Conservation (phyloP, 164 flowering plant species). For the Vitis cinerea region DNA sequence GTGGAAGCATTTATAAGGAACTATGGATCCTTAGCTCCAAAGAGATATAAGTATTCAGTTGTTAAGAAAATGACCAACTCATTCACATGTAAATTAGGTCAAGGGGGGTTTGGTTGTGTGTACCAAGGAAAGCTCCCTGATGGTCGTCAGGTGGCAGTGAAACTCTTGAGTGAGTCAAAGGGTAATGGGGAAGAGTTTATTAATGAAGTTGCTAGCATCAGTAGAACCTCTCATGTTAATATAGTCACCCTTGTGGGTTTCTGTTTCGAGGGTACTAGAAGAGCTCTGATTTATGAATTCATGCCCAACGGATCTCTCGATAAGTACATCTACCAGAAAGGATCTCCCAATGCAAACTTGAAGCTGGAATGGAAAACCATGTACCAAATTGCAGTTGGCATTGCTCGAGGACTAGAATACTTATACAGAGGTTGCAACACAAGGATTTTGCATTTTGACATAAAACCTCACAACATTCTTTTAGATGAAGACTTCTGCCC, state of each 20-base stretch:
- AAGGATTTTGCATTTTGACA: slow-evolving; percentile 29
- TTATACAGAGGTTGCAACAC: slow-evolving; percentile 24
- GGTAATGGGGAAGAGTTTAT: slow-evolving; percentile 26
- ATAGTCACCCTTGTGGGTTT: slow-evolving; percentile 27
- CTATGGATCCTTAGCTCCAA: slow-evolving; percentile 11
- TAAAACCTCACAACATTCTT: slow-evolving; percentile 35
- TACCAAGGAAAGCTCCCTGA: slow-evolving; percentile 25
- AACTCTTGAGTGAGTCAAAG: slow-evolving; percentile 15
- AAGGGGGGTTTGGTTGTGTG: slow-evolving; percentile 20
- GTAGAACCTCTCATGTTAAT: slow-evolving; percentile 29
- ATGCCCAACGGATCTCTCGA: slow-evolving; percentile 34
- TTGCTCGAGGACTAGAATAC: slow-evolving; percentile 29
- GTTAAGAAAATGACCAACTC: slow-evolving; percentile 22
- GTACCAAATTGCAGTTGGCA: slow-evolving; percentile 19
- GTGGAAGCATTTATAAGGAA: not conserved
- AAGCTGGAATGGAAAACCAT: slow-evolving; percentile 10
- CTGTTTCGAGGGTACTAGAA: slow-evolving; percentile 19
- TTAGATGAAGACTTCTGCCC: slow-evolving; percentile 26
- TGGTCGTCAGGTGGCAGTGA: slow-evolving; percentile 24
- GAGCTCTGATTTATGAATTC: slow-evolving; percentile 30
- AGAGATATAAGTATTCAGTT: slow-evolving; percentile 6
- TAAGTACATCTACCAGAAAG: slow-evolving; percentile 9
- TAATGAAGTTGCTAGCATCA: slow-evolving; percentile 28
- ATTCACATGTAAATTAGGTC: slow-evolving; percentile 15
- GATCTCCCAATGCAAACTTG: not conserved